Percentiles rank a stretch among this genome's conserved stretches.
Evolutionary conservation across 2,329 filamentous ascomycete species (phyloP).

Genomic region (Huntiella moniliformis): DNA sequence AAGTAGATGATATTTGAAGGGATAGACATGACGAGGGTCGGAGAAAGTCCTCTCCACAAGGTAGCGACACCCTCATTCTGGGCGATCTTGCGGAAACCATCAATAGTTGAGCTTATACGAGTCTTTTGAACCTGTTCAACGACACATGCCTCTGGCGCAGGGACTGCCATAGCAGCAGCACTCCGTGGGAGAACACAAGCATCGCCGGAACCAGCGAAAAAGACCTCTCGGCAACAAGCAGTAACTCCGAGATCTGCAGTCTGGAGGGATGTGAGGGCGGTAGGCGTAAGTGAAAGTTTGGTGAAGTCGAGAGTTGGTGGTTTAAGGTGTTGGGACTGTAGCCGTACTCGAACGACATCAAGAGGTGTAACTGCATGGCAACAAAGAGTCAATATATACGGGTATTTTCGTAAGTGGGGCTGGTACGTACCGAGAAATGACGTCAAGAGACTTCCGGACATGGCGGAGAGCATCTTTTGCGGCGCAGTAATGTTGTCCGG

Average conservation of each 20-base stretch:
- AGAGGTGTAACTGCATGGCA: constrained; percentile 63
- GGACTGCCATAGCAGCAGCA: constrained; percentile 26
- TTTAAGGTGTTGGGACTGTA: constrained; percentile 59
- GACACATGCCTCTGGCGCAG: constrained; percentile 48
- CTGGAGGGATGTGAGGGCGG: constrained; percentile 46
- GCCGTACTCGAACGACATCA: constrained; percentile 85
- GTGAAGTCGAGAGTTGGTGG: constrained; percentile 34
- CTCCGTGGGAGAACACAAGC: constrained; percentile 58
- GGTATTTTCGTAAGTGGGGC: too few relatives aligned
- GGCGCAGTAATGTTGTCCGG: constrained; percentile 53
- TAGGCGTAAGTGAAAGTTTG: constrained; percentile 34
- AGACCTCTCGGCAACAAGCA: constrained; percentile 89
- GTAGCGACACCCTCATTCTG: constrained; percentile 75
- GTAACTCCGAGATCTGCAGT: constrained; percentile 73
- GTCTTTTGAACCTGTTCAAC: constrained; percentile 71
- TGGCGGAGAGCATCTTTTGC: constrained; percentile 91
- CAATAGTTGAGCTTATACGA: constrained; percentile 77
- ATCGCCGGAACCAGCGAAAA: constrained; percentile 76
- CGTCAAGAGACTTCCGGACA: constrained; percentile 75
- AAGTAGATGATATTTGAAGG: constrained; percentile 98
- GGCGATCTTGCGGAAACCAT: constrained; percentile 85
- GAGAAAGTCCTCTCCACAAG: constrained; percentile 84
- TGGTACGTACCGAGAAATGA: constrained; percentile 57
- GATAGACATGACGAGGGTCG: constrained; percentile 82
- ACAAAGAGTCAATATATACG: too few relatives aligned